A percentile compares a stretch with the other conserved stretches of the same genome.
phyloP scores from a whole-genome alignment of 2,329 filamentous ascomycete species.

The Colletotrichum sidae region DNA sequence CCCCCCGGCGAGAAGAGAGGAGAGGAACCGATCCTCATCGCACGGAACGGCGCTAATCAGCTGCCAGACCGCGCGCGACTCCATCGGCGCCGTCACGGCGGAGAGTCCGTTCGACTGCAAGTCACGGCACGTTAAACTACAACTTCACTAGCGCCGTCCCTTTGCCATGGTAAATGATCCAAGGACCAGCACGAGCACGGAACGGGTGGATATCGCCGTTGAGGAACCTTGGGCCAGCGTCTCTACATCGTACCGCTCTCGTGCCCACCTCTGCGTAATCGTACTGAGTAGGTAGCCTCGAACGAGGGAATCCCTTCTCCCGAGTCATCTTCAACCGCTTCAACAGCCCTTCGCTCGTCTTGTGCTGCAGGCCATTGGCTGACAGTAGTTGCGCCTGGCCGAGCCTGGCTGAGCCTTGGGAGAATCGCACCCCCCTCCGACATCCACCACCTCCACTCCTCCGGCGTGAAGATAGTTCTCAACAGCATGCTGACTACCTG shows the following conservation, averaged over 20 bases:
- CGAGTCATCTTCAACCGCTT: slow-evolving; percentile 15
- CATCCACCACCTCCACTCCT: slow-evolving; percentile 14
- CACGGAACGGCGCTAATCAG: too few species aligned
- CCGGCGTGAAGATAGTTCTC: slow-evolving; percentile 6
- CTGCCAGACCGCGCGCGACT: background rate
- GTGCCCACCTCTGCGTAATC: too few species aligned
- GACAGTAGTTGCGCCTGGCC: background rate
- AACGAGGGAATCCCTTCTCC: too few species aligned
- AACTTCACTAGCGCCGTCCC: slow-evolving; percentile 16
- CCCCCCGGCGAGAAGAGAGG: too few species aligned
- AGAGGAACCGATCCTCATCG: too few species aligned
- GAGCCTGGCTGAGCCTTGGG: background rate
- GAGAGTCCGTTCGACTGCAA: slow-evolving; percentile 21
- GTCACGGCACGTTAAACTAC: too few species aligned
- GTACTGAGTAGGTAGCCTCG: too few species aligned
- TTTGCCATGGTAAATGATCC: slow-evolving; percentile 17
- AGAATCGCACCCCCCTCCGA: slow-evolving; percentile 1
- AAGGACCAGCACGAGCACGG: background rate
- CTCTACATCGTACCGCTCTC: too few species aligned
- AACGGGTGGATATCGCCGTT: too few species aligned
- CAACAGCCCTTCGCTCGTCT: slow-evolving; percentile 10
- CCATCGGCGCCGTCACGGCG: slow-evolving; percentile 18
- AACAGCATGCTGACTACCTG: too few species aligned
- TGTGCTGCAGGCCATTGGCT: slow-evolving; percentile 5
- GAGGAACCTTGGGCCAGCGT: too few species aligned